Base-by-base conservation (phyloP, 345 rosid species). In the Psidium friedrichsthalianum region DNA sequence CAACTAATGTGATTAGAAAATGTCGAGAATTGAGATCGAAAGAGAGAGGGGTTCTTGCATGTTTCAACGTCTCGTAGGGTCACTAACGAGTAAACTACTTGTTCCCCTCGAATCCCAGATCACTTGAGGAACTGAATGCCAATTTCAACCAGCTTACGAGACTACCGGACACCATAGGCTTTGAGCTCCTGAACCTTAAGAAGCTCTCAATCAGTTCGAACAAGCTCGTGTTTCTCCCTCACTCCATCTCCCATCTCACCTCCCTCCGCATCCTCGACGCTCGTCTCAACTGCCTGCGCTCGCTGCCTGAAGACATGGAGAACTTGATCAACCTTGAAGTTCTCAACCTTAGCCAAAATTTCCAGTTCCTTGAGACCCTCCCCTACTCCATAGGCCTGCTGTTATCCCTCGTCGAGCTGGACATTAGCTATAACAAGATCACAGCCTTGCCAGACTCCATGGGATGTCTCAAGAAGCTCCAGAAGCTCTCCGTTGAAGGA, bases 271-370 rank as follows among this genome's bases (percentile, higher is more conserved):
- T 85, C 83, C 88, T 95, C 1, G 98, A 95, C 5, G 98, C 93
- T 1, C 93, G 99, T 74, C 94, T 96, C 16, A 96, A 96, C 90
- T 94, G 95, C 88, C 95, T 96, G 14, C 89, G 91, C 76, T 81
- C 93, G 11, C 94, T 96, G 14, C 98, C 99, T 0, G 94, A 93
- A 40, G 99, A 94, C 88, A 83, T 96, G 2, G 98, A 95, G 88
- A 96, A 93, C 83, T 90, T 96, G 14, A 91, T 94, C 87, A 93
- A 92, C 88, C 90, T 96, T 5, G 89, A 95, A 88, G 87, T 91
- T 74, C 95, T 96, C 24, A 96, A 96, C 52, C 89, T 95, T 18
- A 95, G 99, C 87, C 98, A 95, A 53, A 96, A 96, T 85, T 96
- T 96, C 85, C 99, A 94, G 13, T 90, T 91, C 89, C 95, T 96